Base-by-base conservation (phyloP, 352 stramenopile species). In the Phytophthora nicotianae region DNA sequence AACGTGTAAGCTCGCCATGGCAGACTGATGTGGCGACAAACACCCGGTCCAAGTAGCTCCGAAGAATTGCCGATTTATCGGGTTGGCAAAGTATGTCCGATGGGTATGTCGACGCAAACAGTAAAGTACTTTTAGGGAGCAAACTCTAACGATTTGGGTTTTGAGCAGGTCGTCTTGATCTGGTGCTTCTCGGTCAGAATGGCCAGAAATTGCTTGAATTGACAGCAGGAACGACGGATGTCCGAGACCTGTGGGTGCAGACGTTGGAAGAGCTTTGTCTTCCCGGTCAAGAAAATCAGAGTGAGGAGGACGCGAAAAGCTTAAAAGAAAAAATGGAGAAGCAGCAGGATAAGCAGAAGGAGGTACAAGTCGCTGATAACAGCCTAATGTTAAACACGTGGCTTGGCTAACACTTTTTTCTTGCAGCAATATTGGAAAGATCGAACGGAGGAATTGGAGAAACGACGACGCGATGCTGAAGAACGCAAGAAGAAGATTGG, bases 401-500 rank as follows among this genome's bases (percentile, higher is more conserved):
- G 37, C 6, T 23, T 45, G n/a, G 35, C 24, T 65, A 16, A 62
- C 20, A n/a, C 32, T 38, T 14, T 14, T 19, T 13, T 23, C 35
- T 21, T 32, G 14, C 48, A 88, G 62, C 74, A 78, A 66, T 91
- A 94, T 47, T 94, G 83, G 83, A 88, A 83, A 58, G 76, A 90
- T 26, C 77, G 83, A 27, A 77, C 77, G 19, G 60, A 61, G 14
- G 81, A 91, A 32, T 40, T 92, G 9, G 84, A 92, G 55, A 63
- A 90, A 52, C 73, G 79, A 17, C 69, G 67, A 16, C 40, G 73
- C 13, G 80, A 92, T 14, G 85, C 85, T 13, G 85, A 90, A 43
- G 85, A 88, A 49, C 79, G 77, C 40, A 92, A 94, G 57, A 89
- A 81, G 49, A 90, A 88, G 53, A 78, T 92, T 58, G 85, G 85